Base-by-base conservation (phyloP, 2,329 filamentous ascomycete genomes). In the Fusarium lateritium region DNA sequence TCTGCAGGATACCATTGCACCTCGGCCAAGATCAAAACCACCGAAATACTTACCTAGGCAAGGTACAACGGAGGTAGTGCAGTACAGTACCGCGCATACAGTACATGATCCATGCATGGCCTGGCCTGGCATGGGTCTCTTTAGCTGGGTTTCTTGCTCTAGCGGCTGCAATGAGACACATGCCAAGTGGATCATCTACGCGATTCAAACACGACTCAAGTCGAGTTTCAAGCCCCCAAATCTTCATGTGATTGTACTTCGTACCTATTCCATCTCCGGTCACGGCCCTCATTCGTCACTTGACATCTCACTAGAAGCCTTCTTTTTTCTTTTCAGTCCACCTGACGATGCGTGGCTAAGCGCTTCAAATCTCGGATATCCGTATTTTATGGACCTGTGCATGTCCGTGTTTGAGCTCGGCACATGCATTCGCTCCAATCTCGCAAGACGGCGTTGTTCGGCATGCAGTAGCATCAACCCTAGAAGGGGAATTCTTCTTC, bases 1-100 rank as follows among this genome's bases (percentile, higher is more conserved):
- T 69, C 39, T 56, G 44, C 62, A 56, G 58, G 54, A 70, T 70
- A 47, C 49, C 21, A 70, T 67, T 70, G 67, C 57, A 70, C 46
- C 61, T 62, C 64, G 51, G 56, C 38, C 56, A 38, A 40, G 31
- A 28, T 50, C 14, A 53, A 26, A 43, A 50, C 44, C 36, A 22
- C 26, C 26, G 21, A 56, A 31, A 22, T 54, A 45, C 49, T 38
- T 55, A 54, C 39, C 24, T 17, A 36, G 34, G 34, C 14, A 31
- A 31, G 28, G 28, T 13, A 31, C 28, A 31, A 13, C 28, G 5
- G 10, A 31, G 10, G 28, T 17, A 21, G 33, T 36, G 17, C 45
- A 47, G 52, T 40, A 57, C 24, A 33, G 22, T 46, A 58, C 52
- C 24, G 26, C 45, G 22, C 44, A 64, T 64, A 65, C 60, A 64